Evolutionary conservation across 192 early-diverging fungal genomes (phyloP).

Genomic region (Podila verticillata): DNA sequence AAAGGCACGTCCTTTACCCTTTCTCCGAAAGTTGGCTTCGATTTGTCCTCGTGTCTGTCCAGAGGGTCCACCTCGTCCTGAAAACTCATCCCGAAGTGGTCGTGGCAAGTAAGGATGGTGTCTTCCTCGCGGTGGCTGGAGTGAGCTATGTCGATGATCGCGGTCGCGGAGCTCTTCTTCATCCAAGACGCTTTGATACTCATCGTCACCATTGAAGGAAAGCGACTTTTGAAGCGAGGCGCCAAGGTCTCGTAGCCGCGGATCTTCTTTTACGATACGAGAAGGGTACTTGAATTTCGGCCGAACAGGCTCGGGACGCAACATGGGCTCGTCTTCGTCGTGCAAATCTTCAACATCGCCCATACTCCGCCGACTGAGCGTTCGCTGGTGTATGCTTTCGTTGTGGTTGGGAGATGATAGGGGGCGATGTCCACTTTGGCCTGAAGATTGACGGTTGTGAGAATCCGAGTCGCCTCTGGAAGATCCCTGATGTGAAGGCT

Average conservation of each 20-base stretch:
- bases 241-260: slow-evolving; percentile 35
- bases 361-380: slow-evolving; percentile 24
- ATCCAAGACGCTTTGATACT: slow-evolving; percentile 14
- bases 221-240: slow-evolving; percentile 37
- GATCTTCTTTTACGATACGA: slow-evolving; percentile 24
- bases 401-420: slow-evolving; percentile 32
- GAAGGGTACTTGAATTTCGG: slow-evolving; percentile 10
- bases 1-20: slow-evolving; percentile 33
- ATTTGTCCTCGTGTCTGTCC: slow-evolving; percentile 6
- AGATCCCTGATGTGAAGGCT: slow-evolving; percentile 15
- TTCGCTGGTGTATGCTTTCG: slow-evolving; percentile 6
- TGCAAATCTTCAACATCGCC: slow-evolving; percentile 14
- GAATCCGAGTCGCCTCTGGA: slow-evolving; percentile 11
- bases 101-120: slow-evolving; percentile 38
- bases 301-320: slow-evolving; percentile 16
- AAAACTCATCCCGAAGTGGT: neutral
- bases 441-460: slow-evolving; percentile 21
- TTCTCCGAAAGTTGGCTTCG: slow-evolving; percentile 27
- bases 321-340: slow-evolving; percentile 27
- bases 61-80: slow-evolving; percentile 5
- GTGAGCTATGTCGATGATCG: neutral
- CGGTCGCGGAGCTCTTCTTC: slow-evolving; percentile 9
- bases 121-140: neutral
- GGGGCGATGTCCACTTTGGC: slow-evolving; percentile 15
- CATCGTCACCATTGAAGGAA: slow-evolving; percentile 45